Evolutionary conservation across 805 yeast genomes (phyloP), one percentile per base, ranked within the genome.

Genomic region (Candida easanensis): DNA sequence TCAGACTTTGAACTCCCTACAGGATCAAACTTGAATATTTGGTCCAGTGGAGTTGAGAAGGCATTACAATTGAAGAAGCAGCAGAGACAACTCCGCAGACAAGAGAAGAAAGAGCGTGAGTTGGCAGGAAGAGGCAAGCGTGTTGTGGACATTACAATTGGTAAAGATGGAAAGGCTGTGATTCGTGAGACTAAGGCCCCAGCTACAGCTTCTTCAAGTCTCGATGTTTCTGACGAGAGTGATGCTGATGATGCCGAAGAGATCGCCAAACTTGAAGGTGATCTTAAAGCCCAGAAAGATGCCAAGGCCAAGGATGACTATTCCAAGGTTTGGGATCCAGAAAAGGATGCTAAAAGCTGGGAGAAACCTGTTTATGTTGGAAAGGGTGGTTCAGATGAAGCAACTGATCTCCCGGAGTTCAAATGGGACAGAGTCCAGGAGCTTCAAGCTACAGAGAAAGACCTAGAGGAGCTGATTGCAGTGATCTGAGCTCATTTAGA

Each of bases 61-160:
- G 97, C 97, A 0, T 68, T 88, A 44, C 88, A 87, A 59, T 67
- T 93, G 54, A 88, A 89, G 61, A 80, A 80, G 52, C 97, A 90
- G 60, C 98, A 93, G 56, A 76, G 82, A 45, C 82, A 79, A 46
- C 60, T 81, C 45, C 70, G 90, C 10, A 80, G 79, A 46, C 73
- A 79, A 56, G 85, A 85, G 45, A 78, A 76, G 36, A 63, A 70
- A 28, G 83, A 80, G 33, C 67, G 67, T 38, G 77, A 75, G 25
- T 67, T 88, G 30, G 60, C 75, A 1, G 97, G 97, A 0, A 73
- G 88, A 36, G 90, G 91, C 4, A 79, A 79, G 47, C 78, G 76
- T 45, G 84, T 85, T 2, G 70, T 93, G 37, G 88, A 85, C 51
- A 82, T 93, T 73, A 79, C 83, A 16, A 80, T 93, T 18, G 72